Evolutionary conservation across 2,329 filamentous ascomycete genomes (phyloP), one percentile per base, ranked within the genome.

Genomic region (Chrysosporium queenslandicum): DNA sequence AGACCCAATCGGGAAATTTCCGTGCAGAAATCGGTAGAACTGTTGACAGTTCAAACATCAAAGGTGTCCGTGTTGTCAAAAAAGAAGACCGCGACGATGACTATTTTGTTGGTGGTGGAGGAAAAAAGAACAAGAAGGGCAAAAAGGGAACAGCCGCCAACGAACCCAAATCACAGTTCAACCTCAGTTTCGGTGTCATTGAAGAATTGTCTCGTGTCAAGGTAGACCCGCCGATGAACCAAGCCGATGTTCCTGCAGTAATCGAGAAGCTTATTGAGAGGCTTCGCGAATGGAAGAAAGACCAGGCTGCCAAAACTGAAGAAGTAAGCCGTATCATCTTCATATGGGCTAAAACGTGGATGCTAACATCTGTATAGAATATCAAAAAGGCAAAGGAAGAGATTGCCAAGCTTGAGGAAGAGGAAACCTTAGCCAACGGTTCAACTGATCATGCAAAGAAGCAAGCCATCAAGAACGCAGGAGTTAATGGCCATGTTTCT

Each of bases 361-460:
- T 57, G 29, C 56, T 55, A 9, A 46, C 21, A n/a, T 29, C 4
- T 25, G 18, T 12, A 25, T 64, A 97, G 92, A 98, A 98, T 77
- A 85, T 97, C 56, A 87, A 88, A 58, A 95, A 96, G 73, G 92
- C 92, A 56, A 86, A 95, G 77, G 91, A 91, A 71, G 89, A 96
- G 71, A 94, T 98, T 58, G 87, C 90, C 67, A 83, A 83, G 60
- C 80, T 97, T 40, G 80, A 83, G 61, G 74, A 40, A 40, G 37
- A 77, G 52, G 91, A 96, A 76, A 58, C 71, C 71, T 57, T 71
- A 69, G 57, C 71, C 68, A 59, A 56, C 32, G 52, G 71, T 66
- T 34, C 66, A 68, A 59, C 76, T 72, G 76, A 77, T 45, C 68
- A 67, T n/a, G 71, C 71, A 25, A 77, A 77, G 68, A 79, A 80